Conservation (phyloP, 768 basidiomycete genomes). For the Rubroboletus satanas region DNA sequence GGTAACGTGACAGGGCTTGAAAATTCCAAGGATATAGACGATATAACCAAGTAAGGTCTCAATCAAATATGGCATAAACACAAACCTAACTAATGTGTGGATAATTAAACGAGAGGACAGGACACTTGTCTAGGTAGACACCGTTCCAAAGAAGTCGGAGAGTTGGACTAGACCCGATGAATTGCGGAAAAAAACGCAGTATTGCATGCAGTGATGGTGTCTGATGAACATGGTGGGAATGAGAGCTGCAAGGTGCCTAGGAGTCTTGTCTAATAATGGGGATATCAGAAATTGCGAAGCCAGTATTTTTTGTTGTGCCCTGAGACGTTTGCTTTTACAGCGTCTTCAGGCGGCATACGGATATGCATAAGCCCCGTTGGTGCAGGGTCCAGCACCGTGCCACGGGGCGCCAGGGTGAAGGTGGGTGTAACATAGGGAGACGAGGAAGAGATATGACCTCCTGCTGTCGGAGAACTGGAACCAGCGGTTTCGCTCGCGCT, state of each 20-base stretch:
- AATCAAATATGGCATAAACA: conserved; percentile 24
- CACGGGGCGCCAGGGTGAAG: conserved; percentile 49
- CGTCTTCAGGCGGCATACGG: conserved; percentile 1
- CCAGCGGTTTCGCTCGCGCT: conserved; percentile 43
- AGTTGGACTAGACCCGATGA: neutral
- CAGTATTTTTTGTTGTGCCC: conserved; percentile 13
- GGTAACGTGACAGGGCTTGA: neutral
- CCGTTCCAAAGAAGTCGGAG: conserved; percentile 14
- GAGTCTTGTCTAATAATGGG: neutral
- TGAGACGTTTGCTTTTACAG: neutral
- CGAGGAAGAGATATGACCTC: conserved; percentile 18
- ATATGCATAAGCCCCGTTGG: conserved; percentile 11
- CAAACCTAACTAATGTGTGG: conserved; percentile 18
- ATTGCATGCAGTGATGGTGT: conserved; percentile 4
- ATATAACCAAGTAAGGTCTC: conserved; percentile 9
- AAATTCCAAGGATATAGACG: conserved; percentile 12
- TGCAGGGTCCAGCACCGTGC: conserved; percentile 17
- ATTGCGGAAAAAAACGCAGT: conserved; percentile 1
- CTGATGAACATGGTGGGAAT: conserved; percentile 2
- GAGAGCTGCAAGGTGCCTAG: neutral
- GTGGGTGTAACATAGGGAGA: conserved; percentile 56
- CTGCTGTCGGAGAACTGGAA: conserved; percentile 12
- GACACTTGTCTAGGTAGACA: conserved; percentile 22
- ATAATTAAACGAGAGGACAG: conserved; percentile 33
- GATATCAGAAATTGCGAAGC: conserved; percentile 10